Percentiles rank a stretch among this genome's conserved stretches.
phyloP scores from a whole-genome alignment of 306 rosid genomes.

The Pueraria montana region DNA sequence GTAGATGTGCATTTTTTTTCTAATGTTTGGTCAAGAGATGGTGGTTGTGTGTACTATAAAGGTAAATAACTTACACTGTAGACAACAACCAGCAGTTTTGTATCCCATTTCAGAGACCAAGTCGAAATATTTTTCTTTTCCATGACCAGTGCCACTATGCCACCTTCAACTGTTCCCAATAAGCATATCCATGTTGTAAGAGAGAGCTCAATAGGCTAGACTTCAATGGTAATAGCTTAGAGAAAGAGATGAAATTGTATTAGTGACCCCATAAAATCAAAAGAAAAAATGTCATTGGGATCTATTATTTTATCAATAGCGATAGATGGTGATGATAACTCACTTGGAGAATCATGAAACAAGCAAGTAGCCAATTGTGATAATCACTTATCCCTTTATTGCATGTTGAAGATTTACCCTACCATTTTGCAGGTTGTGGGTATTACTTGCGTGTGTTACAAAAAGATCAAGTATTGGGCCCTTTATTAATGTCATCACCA shows the following conservation, averaged over 20 bases:
- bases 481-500: conserved; percentile 85
- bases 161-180: conserved; percentile 83
- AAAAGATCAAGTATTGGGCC: conserved; percentile 74
- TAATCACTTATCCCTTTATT: conserved; percentile 82
- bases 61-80: conserved; percentile 66
- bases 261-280: conserved; percentile 25
- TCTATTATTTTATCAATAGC: not conserved
- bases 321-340: not conserved
- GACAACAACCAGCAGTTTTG: conserved; percentile 73
- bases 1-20: not conserved
- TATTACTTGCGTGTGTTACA: conserved; percentile 52
- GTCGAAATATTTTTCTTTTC: conserved; percentile 70
- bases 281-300: not conserved
- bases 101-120: conserved; percentile 87
- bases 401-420: conserved; percentile 59
- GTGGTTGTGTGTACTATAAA: not conserved
- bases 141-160: conserved; percentile 81
- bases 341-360: conserved; percentile 90
- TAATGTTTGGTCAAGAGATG: too few species aligned
- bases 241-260: conserved; percentile 31
- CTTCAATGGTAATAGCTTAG: conserved; percentile 79
- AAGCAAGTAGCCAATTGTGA: conserved; percentile 86
- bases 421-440: conserved; percentile 47
- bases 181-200: conserved; percentile 96
- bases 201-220: conserved; percentile 93